Base-by-base conservation (phyloP, 495 filamentous ascomycete genomes). In the Penicillium samsonianum region DNA sequence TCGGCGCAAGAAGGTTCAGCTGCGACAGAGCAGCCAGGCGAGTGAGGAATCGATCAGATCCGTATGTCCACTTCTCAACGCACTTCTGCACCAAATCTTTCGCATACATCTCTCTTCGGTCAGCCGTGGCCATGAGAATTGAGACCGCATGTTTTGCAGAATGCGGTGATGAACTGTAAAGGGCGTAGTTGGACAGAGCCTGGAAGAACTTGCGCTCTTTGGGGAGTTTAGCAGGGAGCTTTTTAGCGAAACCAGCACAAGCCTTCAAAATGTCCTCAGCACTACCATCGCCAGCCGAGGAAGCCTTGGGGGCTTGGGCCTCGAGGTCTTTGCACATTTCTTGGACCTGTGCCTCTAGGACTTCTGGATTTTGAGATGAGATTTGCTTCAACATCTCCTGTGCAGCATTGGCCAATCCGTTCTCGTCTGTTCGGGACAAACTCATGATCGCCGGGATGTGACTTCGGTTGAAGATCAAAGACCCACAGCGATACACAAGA, bases 381-480 rank as follows among this genome's bases (percentile, higher is more conserved):
- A 99, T 96, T 65, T 98, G 90, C 65, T 91, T 93, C 25, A 97
- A 80, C 44, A 98, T 83, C 67, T 96, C 91, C 60, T 97, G 92
- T 8, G 94, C 94, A 1, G 89, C 83, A 9, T 81, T 73, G 16
- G 88, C 89, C 58, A 98, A 74, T 1, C 83, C 83, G 38, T 91
- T 82, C 61, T 91, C 87, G 65, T 96, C 88, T 3, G 86, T 89
- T 58, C 89, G 84, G 1, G 91, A 90, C 60, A 88, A 88, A 54
- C 90, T 87, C 79, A 97, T 90, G 60, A 97, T 91, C 2, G 90
- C 85, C 2, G 92, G 86, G 11, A 98, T 87, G 62, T 98, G 93
- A 67, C 92, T 96, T 57, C 88, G 86, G 75, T 98, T 99, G 75
- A 93, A 96, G 45, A 96, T 78, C 35, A 98, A 79, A 45, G 89